These are phyloP conservation scores for barley (Hordeum vulgare) DNA, from an alignment of 176 grass and related monocot species.

Conservation along the genomic window DNA sequence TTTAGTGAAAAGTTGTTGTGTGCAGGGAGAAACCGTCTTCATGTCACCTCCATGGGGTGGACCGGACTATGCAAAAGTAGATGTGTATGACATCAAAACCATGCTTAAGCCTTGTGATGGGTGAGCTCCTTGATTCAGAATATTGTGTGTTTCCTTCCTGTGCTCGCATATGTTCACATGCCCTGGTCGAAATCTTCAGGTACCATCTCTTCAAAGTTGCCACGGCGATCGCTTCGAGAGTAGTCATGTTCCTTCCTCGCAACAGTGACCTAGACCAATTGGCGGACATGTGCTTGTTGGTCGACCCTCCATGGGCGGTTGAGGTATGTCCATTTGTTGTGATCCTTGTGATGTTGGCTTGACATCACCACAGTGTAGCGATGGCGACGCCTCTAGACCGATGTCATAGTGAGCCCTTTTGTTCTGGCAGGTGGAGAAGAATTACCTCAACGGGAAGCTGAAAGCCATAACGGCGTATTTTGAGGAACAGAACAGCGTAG, in stretches of 20 bases:
- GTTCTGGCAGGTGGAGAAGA: conserved; percentile 79
- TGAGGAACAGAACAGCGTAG: conserved; percentile 21
- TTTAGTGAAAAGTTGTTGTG: not conserved
- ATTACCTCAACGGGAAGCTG: conserved; percentile 82
- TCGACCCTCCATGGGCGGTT: conserved; percentile 76
- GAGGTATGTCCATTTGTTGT: conserved; percentile 49
- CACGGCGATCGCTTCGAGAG: conserved; percentile 56
- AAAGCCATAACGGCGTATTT: conserved; percentile 94
- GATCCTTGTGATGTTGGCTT: not conserved
- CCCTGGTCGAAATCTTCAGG: conserved; percentile 27
- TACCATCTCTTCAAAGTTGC: conserved; percentile 76
- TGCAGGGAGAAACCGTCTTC: conserved; percentile 77
- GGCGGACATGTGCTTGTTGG: conserved; percentile 64
- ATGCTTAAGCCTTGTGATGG: conserved; percentile 95
- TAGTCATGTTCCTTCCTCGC: conserved; percentile 96
- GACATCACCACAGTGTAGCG: not conserved
- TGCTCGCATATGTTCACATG: not conserved
- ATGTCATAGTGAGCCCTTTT: not conserved
- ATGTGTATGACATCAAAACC: conserved; percentile 68
- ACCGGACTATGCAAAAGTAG: conserved; percentile 77
- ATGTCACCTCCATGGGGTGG: conserved; percentile 98
- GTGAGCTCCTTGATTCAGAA: conserved; percentile 36
- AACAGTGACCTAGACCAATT: conserved; percentile 77
- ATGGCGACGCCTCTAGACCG: not conserved
- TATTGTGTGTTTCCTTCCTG: not conserved